Base-by-base conservation (phyloP, 441 rosid species). In the Bruguiera hainesii region DNA sequence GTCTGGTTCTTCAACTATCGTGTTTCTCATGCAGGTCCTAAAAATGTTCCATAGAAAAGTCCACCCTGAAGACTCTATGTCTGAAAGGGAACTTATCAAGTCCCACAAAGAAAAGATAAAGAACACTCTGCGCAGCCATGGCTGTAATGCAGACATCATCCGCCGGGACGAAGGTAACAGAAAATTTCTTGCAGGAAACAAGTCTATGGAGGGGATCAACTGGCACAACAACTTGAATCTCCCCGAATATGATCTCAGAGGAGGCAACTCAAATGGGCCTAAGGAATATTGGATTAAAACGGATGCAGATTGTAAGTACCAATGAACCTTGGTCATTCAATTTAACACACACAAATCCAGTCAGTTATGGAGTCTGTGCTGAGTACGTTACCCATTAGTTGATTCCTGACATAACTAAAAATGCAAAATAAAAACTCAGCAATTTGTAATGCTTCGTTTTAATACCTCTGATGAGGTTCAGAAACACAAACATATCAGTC, bases 271-370 rank as follows among this genome's bases (percentile, higher is more conserved):
- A 71, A 72, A 74, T 42, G 79, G 75, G 64, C 80, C 79, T 56
- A 73, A 79, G 70, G 97, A 84, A 80, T 84, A 85, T 86, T 93
- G 97, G 96, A 89, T 93, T 87, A 89, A 84, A 81, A 89, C 96
- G 69, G 96, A 91, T 73, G 88, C 85, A 73, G 89, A 93, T 72
- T 93, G 97, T 91, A 85, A 93, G 98, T 90, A 51, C 68, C 51
- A 48, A 72, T 31, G 66, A 21, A 23, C 55, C 68, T 65, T 42
- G 53, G 56, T 50, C 46, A 51, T 61, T 23, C 28, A 63, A 61
- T 42, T 13, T 42, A 67, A 30, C 62, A n/a, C 56, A 62, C 26
- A 53, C 13, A 26, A 7, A 28, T 9, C 18, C 7, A 19, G 28
- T 21, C 57, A 53, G 1, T 53, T 20, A 23, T 20, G 11, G 46